These are phyloP conservation scores for Tulasnella sp. DNA, from an alignment of 768 basidiomycete species.

Conservation along the genomic window DNA sequence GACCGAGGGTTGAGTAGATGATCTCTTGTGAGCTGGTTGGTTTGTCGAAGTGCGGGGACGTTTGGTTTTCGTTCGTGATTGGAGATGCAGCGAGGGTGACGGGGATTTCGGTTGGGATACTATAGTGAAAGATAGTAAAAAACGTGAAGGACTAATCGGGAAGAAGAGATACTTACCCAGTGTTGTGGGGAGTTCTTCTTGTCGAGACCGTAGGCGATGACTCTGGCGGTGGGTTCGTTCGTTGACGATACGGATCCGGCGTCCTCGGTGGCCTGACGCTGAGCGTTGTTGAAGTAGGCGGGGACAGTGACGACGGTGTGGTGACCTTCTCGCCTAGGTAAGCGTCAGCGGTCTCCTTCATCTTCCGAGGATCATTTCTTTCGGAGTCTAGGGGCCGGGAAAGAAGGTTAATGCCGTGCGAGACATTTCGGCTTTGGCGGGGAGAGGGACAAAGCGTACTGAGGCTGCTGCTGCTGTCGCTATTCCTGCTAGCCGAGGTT, in stretches of 20 bases:
- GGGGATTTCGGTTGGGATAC: too few species aligned
- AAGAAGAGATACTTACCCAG: too few species aligned
- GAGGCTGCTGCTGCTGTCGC: too few species aligned
- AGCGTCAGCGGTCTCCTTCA: conserved; percentile 99
- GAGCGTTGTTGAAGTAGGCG: conserved; percentile 98
- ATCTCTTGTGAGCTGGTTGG: too few species aligned
- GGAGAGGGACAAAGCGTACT: background rate
- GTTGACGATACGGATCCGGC: conserved; percentile 98
- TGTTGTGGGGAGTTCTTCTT: conserved; percentile 56
- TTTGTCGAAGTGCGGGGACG: too few species aligned
- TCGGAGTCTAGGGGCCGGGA: conserved; percentile 60
- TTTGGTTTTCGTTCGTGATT: too few species aligned
- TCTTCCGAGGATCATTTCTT: conserved; percentile 96
- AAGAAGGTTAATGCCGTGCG: background rate
- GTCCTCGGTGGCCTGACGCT: conserved; percentile 98
- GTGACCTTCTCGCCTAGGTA: conserved; percentile 95
- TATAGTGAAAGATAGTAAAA: too few species aligned
- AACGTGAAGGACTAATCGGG: too few species aligned
- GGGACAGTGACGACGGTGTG: conserved; percentile 98
- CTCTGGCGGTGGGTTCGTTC: conserved; percentile 97
- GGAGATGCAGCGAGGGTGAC: too few species aligned
- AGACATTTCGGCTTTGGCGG: background rate
- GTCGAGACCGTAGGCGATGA: conserved; percentile 97
- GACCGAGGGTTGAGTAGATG: too few species aligned
- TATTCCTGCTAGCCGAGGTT: too few species aligned